These are phyloP conservation scores for Nemania abortiva DNA, from an alignment of 2,329 filamentous ascomycete genomes.

Conservation along the genomic window DNA sequence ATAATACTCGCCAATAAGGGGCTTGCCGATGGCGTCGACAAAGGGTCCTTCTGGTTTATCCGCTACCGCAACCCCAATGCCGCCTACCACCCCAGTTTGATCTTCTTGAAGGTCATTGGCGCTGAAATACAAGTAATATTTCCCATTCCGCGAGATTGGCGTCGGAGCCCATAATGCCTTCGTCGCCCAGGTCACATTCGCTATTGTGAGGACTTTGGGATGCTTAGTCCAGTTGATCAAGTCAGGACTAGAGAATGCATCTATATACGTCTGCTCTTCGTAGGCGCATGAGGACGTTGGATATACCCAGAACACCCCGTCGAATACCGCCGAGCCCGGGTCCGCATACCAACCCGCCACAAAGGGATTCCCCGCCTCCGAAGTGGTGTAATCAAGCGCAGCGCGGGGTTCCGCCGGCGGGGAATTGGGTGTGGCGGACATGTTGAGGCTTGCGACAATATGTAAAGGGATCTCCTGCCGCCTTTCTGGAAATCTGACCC, in stretches of 20 bases:
- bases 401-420: not conserved
- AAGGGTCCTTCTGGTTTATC: constrained; percentile 56
- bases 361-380: constrained; percentile 61
- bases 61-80: constrained; percentile 57
- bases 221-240: constrained; percentile 64
- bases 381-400: constrained; percentile 54
- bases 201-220: constrained; percentile 56
- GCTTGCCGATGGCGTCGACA: constrained; percentile 56
- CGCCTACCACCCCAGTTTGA: constrained; percentile 49
- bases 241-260: constrained; percentile 63
- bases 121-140: constrained; percentile 63
- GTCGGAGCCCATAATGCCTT: constrained; percentile 62
- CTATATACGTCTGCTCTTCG: constrained; percentile 61
- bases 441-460: not conserved
- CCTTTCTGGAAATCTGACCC: not conserved
- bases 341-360: constrained; percentile 64
- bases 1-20: constrained; percentile 57
- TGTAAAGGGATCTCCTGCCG: not conserved
- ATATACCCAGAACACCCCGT: constrained; percentile 61
- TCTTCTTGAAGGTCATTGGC: constrained; percentile 59
- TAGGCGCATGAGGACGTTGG: constrained; percentile 59
- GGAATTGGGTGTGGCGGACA: not conserved
- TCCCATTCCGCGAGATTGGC: constrained; percentile 56
- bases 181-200: constrained; percentile 57
- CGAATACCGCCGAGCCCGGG: constrained; percentile 61